Evolutionary conservation across 768 basidiomycete species (phyloP).

Genomic region (Rhodotorula toruloides): DNA sequence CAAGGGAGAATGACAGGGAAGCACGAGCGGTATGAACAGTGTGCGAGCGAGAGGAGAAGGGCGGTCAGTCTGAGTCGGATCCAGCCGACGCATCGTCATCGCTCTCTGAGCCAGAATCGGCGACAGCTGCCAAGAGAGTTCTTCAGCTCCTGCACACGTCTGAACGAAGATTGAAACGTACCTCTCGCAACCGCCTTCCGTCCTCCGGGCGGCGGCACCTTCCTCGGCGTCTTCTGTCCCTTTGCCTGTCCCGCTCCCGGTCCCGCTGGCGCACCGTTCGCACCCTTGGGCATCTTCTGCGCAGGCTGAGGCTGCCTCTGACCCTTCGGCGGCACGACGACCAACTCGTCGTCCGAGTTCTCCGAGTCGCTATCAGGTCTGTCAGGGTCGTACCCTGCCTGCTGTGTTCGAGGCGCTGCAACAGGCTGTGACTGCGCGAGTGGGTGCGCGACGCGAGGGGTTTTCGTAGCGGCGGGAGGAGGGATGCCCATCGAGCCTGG

Average conservation of each 20-base stretch:
- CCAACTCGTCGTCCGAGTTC: conserved; percentile 13
- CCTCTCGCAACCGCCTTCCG: neutral
- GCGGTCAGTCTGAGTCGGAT: conserved; percentile 20
- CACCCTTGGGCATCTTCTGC: neutral
- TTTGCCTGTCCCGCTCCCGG: neutral
- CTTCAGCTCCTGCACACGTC: neutral
- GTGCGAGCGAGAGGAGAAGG: neutral
- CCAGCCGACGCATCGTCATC: conserved; percentile 24
- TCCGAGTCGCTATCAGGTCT: conserved; percentile 22
- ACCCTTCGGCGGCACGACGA: neutral
- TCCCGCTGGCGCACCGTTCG: neutral
- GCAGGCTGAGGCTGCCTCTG: too few relatives aligned
- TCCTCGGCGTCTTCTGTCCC: conserved; percentile 11
- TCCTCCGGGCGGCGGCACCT: neutral
- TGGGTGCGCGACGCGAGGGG: conserved; percentile 2
- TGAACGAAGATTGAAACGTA: neutral
- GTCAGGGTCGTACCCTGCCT: neutral
- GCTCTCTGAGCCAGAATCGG: conserved; percentile 1
- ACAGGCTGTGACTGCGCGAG: neutral
- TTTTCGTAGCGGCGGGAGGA: neutral
- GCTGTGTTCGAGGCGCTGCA: neutral
- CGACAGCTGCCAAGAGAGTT: neutral
- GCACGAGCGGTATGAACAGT: neutral
- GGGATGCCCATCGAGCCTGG: neutral
- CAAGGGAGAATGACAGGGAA: neutral